Evolutionary conservation across 2,329 filamentous ascomycete genomes (phyloP), one percentile per base, ranked within the genome.

Genomic region (Nothopassalora personata): DNA sequence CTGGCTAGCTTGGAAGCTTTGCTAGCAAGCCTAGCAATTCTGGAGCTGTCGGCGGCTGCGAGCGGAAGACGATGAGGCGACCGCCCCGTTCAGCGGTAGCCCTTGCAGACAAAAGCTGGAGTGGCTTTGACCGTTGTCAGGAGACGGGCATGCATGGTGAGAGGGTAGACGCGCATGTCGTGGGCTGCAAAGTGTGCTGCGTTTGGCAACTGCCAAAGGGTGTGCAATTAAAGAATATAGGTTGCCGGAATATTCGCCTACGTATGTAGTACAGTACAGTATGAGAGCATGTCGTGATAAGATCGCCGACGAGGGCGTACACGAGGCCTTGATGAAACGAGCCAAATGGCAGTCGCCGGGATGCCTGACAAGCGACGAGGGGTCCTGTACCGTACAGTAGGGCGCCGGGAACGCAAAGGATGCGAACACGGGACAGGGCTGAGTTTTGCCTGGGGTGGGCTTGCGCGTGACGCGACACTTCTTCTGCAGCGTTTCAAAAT

Each of bases 1-100:
- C 59, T 30, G 55, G 31, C 45, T n/a, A 55, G 52, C 51, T 49
- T 61, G 60, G 60, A 59, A 62, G 55, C 54, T 64, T 60, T 60
- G 39, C 53, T 54, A 59, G 54, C 23, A 23, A 23, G 23, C 23
- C 3, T 23, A 23, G 23, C 56, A 34, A 58, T 53, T 33, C 28
- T 27, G 11, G 50, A 59, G 59, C 56, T 48, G 46, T 33, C 54
- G 56, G 50, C 57, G 51, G 54, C 57, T 47, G 19, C 54, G 45
- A 53, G 43, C 60, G 60, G 60, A 60, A 55, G 36, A 34, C 47
- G 31, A 49, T 54, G 36, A 27, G 57, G 51, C 60, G 39, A 49
- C 53, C 39, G n/a, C 46, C 48, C 60, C 49, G 60, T 36, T n/a
- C 52, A 51, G 31, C 39, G 57, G 58, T 47, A 56, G 53, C 53